Percentiles rank a stretch among this genome's conserved stretches.
These are phyloP conservation scores for Dovyalis caffra DNA, from an alignment of 345 rosid genomes.

Conservation along the genomic window DNA sequence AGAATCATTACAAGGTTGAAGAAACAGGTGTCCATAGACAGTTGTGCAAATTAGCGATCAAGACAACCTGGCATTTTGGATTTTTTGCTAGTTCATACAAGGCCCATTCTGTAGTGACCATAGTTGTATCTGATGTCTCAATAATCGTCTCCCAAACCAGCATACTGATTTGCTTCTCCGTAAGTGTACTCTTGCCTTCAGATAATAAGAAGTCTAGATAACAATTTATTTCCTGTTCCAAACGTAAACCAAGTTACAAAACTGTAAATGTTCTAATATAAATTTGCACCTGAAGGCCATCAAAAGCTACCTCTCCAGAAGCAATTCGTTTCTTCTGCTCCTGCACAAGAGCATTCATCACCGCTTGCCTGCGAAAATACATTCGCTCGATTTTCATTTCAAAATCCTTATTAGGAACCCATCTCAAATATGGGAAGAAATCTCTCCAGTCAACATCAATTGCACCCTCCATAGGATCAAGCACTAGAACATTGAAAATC, in stretches of 20 bases:
- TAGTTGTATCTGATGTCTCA: conserved; percentile 71
- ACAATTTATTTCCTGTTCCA: conserved; percentile 50
- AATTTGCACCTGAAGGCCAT: neutral
- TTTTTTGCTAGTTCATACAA: conserved; percentile 78
- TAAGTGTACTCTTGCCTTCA: conserved; percentile 51
- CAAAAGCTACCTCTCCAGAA: conserved; percentile 47
- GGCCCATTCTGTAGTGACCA: conserved; percentile 91
- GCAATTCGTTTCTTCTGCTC: conserved; percentile 47
- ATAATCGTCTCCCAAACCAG: conserved; percentile 78
- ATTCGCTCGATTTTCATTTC: conserved; percentile 50
- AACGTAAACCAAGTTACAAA: neutral
- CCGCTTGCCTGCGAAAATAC: conserved; percentile 50
- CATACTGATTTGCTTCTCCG: conserved; percentile 57
- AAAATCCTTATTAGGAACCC: conserved; percentile 66
- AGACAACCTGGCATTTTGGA: conserved; percentile 50
- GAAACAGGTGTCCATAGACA: too few species aligned
- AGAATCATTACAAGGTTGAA: neutral
- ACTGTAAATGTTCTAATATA: neutral
- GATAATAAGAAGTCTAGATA: conserved; percentile 58
- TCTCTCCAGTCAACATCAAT: conserved; percentile 93
- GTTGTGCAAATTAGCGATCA: neutral
- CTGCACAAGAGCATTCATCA: conserved; percentile 62
- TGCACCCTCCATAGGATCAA: conserved; percentile 77
- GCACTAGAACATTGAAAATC: conserved; percentile 51
- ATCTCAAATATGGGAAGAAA: conserved; percentile 81